Conservation (phyloP, 75 land plant genomes). For the Cupressus sempervirens region DNA sequence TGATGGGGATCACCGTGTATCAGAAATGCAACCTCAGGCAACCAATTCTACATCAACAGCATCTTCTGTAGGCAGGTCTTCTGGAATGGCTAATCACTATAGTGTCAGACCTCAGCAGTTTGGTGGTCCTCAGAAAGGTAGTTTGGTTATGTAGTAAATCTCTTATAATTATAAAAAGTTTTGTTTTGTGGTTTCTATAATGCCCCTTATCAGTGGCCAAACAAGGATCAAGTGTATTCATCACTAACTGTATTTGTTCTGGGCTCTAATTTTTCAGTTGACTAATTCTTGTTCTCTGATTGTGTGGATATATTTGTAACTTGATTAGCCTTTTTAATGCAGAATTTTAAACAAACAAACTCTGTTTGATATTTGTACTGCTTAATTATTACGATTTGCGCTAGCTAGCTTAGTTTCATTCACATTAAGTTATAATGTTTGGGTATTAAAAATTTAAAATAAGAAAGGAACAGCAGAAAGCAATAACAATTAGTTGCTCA, state of each 20-base stretch:
- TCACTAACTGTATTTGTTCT: background rate
- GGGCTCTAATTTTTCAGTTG: background rate
- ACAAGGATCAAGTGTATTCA: background rate
- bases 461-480: background rate
- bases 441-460: background rate
- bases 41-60: slow-evolving; percentile 14
- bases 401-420: background rate
- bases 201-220: background rate
- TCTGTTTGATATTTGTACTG: background rate
- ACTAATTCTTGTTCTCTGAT: background rate
- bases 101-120: slow-evolving; percentile 31
- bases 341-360: background rate
- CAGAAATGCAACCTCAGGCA: slow-evolving; percentile 28
- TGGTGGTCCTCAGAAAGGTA: slow-evolving; percentile 56
- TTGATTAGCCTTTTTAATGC: background rate
- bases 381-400: background rate
- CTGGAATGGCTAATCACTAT: slow-evolving; percentile 37
- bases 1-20: slow-evolving; percentile 16
- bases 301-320: background rate
- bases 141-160: background rate
- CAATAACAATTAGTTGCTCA: background rate
- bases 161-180: background rate
- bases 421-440: background rate
- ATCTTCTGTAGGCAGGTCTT: slow-evolving; percentile 27
- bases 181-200: background rate